These are phyloP conservation scores for Magnolia officinalis DNA, from an alignment of 164 flowering plant species.

Conservation along the genomic window DNA sequence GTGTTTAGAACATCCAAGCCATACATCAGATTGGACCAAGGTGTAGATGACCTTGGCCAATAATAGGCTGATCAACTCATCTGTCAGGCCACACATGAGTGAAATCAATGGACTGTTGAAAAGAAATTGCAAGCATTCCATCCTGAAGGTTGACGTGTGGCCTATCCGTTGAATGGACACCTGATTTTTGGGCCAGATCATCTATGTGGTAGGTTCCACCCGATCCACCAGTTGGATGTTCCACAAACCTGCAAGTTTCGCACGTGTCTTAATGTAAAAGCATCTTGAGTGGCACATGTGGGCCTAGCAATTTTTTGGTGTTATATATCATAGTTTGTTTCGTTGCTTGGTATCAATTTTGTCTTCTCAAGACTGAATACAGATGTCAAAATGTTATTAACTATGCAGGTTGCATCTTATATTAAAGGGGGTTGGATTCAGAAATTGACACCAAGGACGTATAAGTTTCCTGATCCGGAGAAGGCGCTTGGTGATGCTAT, in stretches of 20 bases:
- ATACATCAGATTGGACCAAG: background rate
- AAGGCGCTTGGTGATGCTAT: conserved; percentile 73
- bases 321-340: background rate
- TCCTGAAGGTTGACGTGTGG: background rate
- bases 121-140: too few species aligned
- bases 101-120: background rate
- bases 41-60: background rate
- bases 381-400: background rate
- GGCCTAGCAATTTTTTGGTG: background rate
- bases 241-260: background rate
- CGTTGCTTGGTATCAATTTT: background rate
- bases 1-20: background rate
- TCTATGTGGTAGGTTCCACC: background rate
- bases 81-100: background rate
- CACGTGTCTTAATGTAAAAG: too few species aligned
- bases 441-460: conserved; percentile 45
- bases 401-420: conserved; percentile 58
- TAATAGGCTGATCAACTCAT: background rate
- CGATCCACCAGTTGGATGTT: background rate
- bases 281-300: background rate
- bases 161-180: background rate
- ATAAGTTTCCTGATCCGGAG: conserved; percentile 69
- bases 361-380: background rate
- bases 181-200: background rate
- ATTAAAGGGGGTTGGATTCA: conserved; percentile 96